phyloP scores from a whole-genome alignment of 768 basidiomycete species.

The Pleurotus ostreatus region DNA sequence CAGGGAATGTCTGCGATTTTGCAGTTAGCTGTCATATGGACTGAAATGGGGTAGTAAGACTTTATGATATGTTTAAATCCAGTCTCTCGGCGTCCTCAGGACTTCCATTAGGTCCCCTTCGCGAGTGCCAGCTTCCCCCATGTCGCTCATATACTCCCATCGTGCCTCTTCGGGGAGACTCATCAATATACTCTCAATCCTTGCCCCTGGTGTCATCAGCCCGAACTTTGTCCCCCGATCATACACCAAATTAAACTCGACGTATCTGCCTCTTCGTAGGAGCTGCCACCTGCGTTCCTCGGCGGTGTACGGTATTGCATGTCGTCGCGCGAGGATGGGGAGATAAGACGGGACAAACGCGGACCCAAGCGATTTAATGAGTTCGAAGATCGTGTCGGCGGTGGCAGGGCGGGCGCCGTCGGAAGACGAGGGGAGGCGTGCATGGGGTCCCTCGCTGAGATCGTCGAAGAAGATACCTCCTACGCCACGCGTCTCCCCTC shows the following conservation, averaged over 20 bases:
- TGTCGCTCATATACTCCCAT: slow-evolving; percentile 86
- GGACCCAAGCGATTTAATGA: slow-evolving; percentile 68
- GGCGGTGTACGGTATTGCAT: slow-evolving; percentile 52
- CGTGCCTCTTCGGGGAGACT: slow-evolving; percentile 81
- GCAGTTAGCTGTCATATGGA: no score
- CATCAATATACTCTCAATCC: slow-evolving; percentile 90
- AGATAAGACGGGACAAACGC: slow-evolving; percentile 89
- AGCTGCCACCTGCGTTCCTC: slow-evolving; percentile 89
- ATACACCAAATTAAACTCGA: slow-evolving; percentile 89
- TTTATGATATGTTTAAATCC: slow-evolving; percentile 35
- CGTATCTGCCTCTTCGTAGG: slow-evolving; percentile 85
- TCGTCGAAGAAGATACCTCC: slow-evolving; percentile 99
- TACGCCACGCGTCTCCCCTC: slow-evolving; percentile 80
- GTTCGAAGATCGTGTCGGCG: slow-evolving; percentile 69
- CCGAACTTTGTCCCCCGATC: slow-evolving; percentile 90
- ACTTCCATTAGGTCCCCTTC: slow-evolving; percentile 64
- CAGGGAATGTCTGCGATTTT: no score
- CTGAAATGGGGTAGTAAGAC: no score
- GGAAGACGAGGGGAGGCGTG: slow-evolving; percentile 46
- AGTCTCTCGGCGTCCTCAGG: slow-evolving; percentile 59
- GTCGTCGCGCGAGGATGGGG: slow-evolving; percentile 71
- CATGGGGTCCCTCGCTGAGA: slow-evolving; percentile 62
- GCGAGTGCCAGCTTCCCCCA: slow-evolving; percentile 59
- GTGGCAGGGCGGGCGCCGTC: slow-evolving; percentile 43
- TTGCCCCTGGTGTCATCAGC: slow-evolving; percentile 75